Evolutionary conservation across 2,329 filamentous ascomycete genomes (phyloP), one percentile per base, ranked within the genome.

Genomic region (Aspergillus vadensis): DNA sequence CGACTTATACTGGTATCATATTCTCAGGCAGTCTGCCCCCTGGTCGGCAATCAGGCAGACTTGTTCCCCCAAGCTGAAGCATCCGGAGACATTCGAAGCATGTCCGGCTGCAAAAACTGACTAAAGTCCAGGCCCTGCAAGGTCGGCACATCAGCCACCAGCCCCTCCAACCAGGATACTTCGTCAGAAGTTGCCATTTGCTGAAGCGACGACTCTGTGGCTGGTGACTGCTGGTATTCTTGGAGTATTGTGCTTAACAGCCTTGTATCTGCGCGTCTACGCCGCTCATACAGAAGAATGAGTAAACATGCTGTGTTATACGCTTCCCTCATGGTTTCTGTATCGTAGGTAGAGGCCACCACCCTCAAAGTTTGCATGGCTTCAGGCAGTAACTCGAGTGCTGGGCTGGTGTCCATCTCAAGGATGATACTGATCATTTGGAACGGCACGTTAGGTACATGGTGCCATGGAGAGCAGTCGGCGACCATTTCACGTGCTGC

Each of bases 381-480:
- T 17, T 82, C 79, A 0, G 74, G 74, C 5, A 86, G 76, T 57
- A 81, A 75, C 0, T 76, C 72, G 0, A 85, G 74, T 0, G 81
- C 81, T 2, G 81, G 74, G 0, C 75, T 73, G 0, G 77, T 83
- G 58, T 86, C 84, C 62, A 86, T 81, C 0, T 81, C 82, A 1
- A 86, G 76, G 7, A 86, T 72, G 0, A 84, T 73, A 58, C 83
- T 85, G 17, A 85, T 78, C 2, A 83, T 81, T 41, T 86, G 84
- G 55, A 86, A 86, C 0, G 84, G 84, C 0, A 86, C 81, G 50
- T 86, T 85, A 23, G 82, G 82, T 43, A 84, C 79, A 55, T 86
- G 84, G 64, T 86, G 84, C 84, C 84, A 87, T 0, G 83, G 84
- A 1, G 75, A 74, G 14, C 77, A 75, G 23, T 71, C 70, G 2